Percentiles rank a stretch among this genome's conserved stretches.
Conservation (phyloP, 768 basidiomycete species). For the Suillus cothurnatus region DNA sequence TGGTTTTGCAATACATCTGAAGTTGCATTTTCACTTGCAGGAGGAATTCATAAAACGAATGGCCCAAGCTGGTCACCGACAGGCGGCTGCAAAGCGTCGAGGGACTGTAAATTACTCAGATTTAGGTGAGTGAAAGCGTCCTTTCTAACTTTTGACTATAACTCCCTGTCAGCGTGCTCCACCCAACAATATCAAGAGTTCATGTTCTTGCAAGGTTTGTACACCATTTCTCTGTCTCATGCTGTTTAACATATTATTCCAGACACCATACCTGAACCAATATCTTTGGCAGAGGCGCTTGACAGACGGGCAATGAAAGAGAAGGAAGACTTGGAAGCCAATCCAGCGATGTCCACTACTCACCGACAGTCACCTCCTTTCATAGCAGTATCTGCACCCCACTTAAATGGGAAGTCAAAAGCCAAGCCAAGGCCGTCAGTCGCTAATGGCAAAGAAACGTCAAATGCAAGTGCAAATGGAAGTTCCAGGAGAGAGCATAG, state of each 20-base stretch:
- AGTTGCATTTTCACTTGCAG: slow-evolving; percentile 39
- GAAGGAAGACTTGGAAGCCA: slow-evolving; percentile 58
- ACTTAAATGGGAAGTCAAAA: slow-evolving; percentile 40
- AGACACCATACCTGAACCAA: slow-evolving; percentile 72
- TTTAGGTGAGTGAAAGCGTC: slow-evolving; percentile 56
- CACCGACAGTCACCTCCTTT: slow-evolving; percentile 25
- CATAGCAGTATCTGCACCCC: slow-evolving; percentile 25
- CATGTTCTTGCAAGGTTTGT: slow-evolving; percentile 66
- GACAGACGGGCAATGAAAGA: slow-evolving; percentile 52
- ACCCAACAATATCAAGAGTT: slow-evolving; percentile 67
- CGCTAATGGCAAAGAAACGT: slow-evolving; percentile 35
- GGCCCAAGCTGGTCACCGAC: slow-evolving; percentile 65
- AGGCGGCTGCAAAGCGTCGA: slow-evolving; percentile 61
- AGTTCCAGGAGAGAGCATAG: slow-evolving; percentile 28
- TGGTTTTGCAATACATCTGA: slow-evolving; percentile 11
- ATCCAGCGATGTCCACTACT: slow-evolving; percentile 52
- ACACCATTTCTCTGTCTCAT: neutral
- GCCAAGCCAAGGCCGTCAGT: slow-evolving; percentile 36
- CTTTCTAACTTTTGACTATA: slow-evolving; percentile 6
- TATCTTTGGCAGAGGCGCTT: slow-evolving; percentile 63
- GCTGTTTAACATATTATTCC: slow-evolving; percentile 12
- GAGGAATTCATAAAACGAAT: slow-evolving; percentile 86
- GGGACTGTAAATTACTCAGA: slow-evolving; percentile 68
- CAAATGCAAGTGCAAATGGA: slow-evolving; percentile 32
- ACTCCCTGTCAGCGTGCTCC: slow-evolving; percentile 48